These are phyloP conservation scores for Pichia cactophila DNA, from an alignment of 1,139 yeast genomes.

Conservation along the genomic window DNA sequence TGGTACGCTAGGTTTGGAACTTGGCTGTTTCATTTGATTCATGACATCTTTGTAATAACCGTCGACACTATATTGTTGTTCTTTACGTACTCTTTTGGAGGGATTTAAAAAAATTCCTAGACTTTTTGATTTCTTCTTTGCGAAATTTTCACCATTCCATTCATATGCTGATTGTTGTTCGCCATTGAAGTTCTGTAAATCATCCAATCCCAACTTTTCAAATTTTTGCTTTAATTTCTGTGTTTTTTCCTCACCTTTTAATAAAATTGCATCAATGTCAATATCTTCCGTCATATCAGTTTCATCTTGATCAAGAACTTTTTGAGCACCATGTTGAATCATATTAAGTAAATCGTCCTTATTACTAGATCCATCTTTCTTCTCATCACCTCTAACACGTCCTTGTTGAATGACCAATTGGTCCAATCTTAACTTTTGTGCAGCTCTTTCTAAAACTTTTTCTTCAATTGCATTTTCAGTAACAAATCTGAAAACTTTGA, in stretches of 20 bases:
- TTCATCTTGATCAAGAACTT: conserved; percentile 54
- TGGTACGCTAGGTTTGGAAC: conserved; percentile 43
- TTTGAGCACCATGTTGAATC: conserved; percentile 97
- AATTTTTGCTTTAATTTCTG: conserved; percentile 69
- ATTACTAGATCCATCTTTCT: conserved; percentile 32
- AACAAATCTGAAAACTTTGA: conserved; percentile 81
- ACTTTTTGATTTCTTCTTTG: conserved; percentile 50
- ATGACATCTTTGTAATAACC: conserved; percentile 79
- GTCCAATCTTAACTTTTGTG: conserved; percentile 85
- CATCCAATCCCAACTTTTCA: conserved; percentile 81
- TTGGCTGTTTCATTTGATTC: conserved; percentile 33
- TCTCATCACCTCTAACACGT: conserved; percentile 36
- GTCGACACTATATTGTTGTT: conserved; percentile 80
- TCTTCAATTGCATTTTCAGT: conserved; percentile 97
- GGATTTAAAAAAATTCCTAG: conserved; percentile 77
- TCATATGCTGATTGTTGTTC: conserved; percentile 77
- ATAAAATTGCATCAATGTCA: conserved; percentile 64
- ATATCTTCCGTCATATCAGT: conserved; percentile 38
- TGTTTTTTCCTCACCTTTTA: conserved; percentile 77
- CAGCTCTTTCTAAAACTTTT: conserved; percentile 90
- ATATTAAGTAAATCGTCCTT: conserved; percentile 85
- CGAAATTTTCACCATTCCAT: conserved; percentile 95
- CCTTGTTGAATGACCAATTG: conserved; percentile 97
- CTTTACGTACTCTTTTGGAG: conserved; percentile 82
- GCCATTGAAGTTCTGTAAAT: conserved; percentile 79